Percentiles rank a stretch among this genome's conserved stretches.
Evolutionary conservation across 2,329 filamentous ascomycete species (phyloP).

Genomic region (Ceratocystis lukuohia): DNA sequence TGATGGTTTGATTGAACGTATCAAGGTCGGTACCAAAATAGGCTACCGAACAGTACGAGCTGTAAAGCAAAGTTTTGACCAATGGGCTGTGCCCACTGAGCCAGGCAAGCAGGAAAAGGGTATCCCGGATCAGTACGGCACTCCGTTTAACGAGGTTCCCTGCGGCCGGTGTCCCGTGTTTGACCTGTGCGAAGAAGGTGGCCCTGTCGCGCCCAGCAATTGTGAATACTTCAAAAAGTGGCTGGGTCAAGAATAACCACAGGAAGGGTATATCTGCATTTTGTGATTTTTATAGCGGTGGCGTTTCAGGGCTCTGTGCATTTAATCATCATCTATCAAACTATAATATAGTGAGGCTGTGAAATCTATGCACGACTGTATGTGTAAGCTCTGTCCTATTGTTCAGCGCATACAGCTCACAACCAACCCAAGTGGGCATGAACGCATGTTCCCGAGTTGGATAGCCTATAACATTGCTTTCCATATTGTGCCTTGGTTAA

Average conservation of each 20-base stretch:
- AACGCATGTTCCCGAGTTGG: too few relatives aligned
- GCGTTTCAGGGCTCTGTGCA: constrained; percentile 15
- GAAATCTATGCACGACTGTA: background rate
- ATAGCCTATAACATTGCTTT: too few relatives aligned
- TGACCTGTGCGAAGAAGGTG: constrained; percentile 79
- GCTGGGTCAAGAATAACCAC: constrained; percentile 43
- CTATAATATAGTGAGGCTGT: background rate
- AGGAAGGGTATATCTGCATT: background rate
- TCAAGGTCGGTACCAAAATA: constrained; percentile 36
- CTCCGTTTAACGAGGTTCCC: constrained; percentile 75
- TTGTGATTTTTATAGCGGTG: constrained; percentile 17
- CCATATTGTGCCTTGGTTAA: too few relatives aligned
- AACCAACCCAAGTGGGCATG: too few relatives aligned
- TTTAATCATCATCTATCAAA: constrained; percentile 10
- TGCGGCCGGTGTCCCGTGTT: constrained; percentile 91
- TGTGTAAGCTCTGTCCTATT: too few relatives aligned
- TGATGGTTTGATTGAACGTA: constrained; percentile 67
- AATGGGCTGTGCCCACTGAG: constrained; percentile 26
- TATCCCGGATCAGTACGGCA: constrained; percentile 37
- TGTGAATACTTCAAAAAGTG: constrained; percentile 88
- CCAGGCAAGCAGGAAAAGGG: constrained; percentile 27
- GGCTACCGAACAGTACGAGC: constrained; percentile 42
- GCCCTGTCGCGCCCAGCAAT: constrained; percentile 75
- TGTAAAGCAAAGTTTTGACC: constrained; percentile 32
- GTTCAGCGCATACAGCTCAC: too few relatives aligned